These are phyloP conservation scores for Phytophthora idaei DNA, from an alignment of 352 stramenopile genomes.

Conservation along the genomic window DNA sequence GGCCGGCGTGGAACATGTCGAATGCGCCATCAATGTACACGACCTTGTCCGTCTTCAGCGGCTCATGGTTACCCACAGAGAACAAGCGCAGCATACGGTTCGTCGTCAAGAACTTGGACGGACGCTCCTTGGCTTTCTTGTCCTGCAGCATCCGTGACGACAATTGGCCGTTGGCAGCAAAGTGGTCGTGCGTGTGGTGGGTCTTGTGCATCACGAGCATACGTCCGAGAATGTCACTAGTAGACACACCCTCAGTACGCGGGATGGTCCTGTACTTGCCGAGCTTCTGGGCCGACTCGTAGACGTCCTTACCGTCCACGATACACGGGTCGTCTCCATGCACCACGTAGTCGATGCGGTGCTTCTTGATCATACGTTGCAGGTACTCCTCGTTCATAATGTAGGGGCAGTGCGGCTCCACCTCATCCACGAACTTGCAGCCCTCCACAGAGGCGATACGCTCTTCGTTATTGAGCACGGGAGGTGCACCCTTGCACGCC, in stretches of 20 bases:
- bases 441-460: conserved; percentile 94
- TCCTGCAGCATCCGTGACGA: conserved; percentile 72
- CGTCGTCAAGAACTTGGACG: conserved; percentile 96
- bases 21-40: conserved; percentile 99
- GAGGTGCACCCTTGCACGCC: conserved; percentile 94
- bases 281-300: conserved; percentile 95
- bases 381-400: conserved; percentile 99
- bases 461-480: conserved; percentile 98
- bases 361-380: conserved; percentile 96
- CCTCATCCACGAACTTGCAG: conserved; percentile 99
- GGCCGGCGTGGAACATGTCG: conserved; percentile 99
- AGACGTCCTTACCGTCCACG: conserved; percentile 98
- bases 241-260: conserved; percentile 96
- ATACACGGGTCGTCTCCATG: conserved; percentile 99
- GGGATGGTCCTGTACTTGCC: conserved; percentile 97
- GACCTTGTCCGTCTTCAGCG: conserved; percentile 89
- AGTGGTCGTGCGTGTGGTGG: conserved; percentile 88
- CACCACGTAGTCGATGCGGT: conserved; percentile 98
- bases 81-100: conserved; percentile 95
- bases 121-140: conserved; percentile 70
- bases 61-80: conserved; percentile 88
- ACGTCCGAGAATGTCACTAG: conserved; percentile 98
- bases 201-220: conserved; percentile 98
- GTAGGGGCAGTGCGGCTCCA: conserved; percentile 97
- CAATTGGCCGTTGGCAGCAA: conserved; percentile 74